Conservation (phyloP, 257 asterid genomes). For the Knoxia roxburghii region DNA sequence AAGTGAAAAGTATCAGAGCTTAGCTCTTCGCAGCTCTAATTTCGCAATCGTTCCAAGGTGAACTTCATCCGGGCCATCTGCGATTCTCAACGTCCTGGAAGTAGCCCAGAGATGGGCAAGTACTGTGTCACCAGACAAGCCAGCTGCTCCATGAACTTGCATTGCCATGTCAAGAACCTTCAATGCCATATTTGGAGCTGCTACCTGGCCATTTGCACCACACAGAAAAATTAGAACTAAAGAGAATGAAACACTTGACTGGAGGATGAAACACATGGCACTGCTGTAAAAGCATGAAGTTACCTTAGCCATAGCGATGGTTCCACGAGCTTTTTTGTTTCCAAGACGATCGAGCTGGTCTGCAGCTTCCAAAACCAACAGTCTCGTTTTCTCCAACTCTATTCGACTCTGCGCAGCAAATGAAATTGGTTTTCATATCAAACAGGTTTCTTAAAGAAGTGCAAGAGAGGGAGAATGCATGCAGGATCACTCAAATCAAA, state of each 20-base stretch:
- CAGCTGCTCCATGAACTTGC: conserved; percentile 98
- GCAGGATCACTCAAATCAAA: not conserved
- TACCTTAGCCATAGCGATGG: conserved; percentile 97
- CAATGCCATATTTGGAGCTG: conserved; percentile 87
- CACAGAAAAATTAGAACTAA: not conserved
- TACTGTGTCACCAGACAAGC: conserved; percentile 80
- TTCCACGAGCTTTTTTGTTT: conserved; percentile 73
- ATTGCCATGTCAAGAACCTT: conserved; percentile 87
- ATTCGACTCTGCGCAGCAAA: conserved; percentile 69
- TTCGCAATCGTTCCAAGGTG: conserved; percentile 86
- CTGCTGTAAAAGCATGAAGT: not conserved
- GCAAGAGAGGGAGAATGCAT: not conserved
- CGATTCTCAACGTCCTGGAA: conserved; percentile 77
- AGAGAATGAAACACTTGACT: not conserved
- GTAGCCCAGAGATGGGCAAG: conserved; percentile 88
- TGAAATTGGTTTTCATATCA: not conserved
- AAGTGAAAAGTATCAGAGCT: conserved; percentile 60
- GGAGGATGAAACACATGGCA: no score
- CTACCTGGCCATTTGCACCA: conserved; percentile 54
- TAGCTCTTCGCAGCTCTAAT: conserved; percentile 72
- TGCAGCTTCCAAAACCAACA: conserved; percentile 92
- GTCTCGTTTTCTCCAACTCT: conserved; percentile 73
- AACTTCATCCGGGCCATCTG: conserved; percentile 98
- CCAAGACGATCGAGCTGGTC: conserved; percentile 88
- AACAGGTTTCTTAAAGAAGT: no score